Percentiles rank a stretch among this genome's conserved stretches.
phyloP scores from a whole-genome alignment of 805 yeast genomes.

The Blastobotrys americana region DNA sequence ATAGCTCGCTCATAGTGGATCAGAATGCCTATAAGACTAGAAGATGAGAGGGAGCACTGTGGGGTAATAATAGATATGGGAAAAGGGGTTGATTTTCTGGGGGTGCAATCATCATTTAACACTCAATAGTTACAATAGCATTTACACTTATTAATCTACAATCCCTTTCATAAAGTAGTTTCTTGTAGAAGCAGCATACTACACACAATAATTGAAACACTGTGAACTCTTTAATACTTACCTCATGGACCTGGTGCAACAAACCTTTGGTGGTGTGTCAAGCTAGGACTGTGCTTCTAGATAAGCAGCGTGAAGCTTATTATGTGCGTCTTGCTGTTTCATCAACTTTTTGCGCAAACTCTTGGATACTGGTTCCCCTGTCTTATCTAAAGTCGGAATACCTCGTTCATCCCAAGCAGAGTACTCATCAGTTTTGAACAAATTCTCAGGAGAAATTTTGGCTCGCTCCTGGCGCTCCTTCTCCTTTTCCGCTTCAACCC shows the following conservation, averaged over 20 bases:
- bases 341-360: conserved; percentile 75
- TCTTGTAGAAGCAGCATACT: neutral
- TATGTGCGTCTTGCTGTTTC: conserved; percentile 74
- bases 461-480: conserved; percentile 66
- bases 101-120: too few relatives aligned
- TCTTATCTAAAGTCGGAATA: conserved; percentile 64
- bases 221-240: neutral
- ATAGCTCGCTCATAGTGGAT: too few relatives aligned
- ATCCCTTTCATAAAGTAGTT: neutral
- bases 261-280: too few relatives aligned
- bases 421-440: conserved; percentile 62
- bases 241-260: too few relatives aligned
- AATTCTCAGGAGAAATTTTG: conserved; percentile 56
- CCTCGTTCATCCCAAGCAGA: conserved; percentile 82
- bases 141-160: neutral
- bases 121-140: neutral
- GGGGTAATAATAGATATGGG: too few relatives aligned
- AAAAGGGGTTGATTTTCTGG: too few relatives aligned
- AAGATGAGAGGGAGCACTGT: too few relatives aligned
- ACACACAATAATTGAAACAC: neutral
- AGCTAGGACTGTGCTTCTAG: too few relatives aligned
- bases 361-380: conserved; percentile 72
- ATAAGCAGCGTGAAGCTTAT: conserved; percentile 71
- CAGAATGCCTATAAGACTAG: too few relatives aligned
- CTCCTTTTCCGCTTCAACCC: conserved; percentile 40